These are phyloP conservation scores for Kurtzmaniella quercitrusa DNA, from an alignment of 1,139 yeast species.

Conservation along the genomic window DNA sequence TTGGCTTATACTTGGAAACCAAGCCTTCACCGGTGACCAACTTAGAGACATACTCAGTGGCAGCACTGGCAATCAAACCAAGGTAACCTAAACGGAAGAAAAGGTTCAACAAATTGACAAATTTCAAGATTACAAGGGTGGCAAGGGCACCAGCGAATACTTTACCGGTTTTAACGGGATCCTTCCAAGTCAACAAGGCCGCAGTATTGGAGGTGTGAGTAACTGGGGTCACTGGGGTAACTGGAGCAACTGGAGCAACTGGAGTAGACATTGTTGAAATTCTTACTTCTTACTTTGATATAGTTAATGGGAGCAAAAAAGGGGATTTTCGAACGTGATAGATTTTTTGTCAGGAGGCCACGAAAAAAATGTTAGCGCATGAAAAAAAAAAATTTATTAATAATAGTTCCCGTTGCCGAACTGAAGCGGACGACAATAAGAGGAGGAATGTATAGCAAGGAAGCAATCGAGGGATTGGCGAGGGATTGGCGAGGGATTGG, in stretches of 20 bases:
- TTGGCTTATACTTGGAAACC: conserved; percentile 62
- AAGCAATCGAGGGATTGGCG: not conserved
- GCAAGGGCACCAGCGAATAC: conserved; percentile 64
- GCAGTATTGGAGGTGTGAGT: conserved; percentile 14
- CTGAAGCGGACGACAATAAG: not conserved
- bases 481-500: too few relatives aligned
- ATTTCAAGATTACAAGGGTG: conserved; percentile 60
- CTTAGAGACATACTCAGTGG: conserved; percentile 67
- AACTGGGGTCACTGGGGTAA: conserved; percentile 12
- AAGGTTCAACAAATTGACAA: conserved; percentile 64
- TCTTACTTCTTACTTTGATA: too few relatives aligned
- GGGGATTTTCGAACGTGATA: not conserved
- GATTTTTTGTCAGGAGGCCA: not conserved
- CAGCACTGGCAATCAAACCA: conserved; percentile 55
- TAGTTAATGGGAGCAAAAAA: not conserved
- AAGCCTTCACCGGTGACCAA: conserved; percentile 67
- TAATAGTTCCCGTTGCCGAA: not conserved
- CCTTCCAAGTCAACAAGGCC: conserved; percentile 70
- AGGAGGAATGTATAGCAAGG: not conserved
- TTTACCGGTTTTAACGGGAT: conserved; percentile 76
- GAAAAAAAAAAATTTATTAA: not conserved
- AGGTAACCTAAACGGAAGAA: conserved; percentile 52
- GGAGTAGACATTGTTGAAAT: conserved; percentile 11
- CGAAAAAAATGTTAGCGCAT: not conserved
- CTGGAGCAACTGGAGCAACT: conserved; percentile 12